Conservation (phyloP, 106 monocot species). For the Agapanthus africanus region DNA sequence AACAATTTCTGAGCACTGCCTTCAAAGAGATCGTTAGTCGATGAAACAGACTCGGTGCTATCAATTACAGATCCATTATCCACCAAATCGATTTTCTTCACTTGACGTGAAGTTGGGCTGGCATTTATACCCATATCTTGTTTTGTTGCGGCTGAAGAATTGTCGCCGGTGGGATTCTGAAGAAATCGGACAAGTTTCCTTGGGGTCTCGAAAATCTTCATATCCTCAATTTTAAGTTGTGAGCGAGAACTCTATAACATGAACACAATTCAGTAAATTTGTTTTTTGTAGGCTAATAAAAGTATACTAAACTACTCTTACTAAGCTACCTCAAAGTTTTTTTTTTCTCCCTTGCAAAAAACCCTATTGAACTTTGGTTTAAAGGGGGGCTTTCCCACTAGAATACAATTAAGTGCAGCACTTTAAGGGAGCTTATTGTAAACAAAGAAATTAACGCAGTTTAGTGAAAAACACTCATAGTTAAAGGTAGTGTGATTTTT, state of each 20-base stretch:
- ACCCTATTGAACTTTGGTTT: no score
- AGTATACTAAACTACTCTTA: no score
- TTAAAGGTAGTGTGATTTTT: no score
- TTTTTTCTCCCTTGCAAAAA: no score
- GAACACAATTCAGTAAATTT: no score
- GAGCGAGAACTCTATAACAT: conserved; percentile 26
- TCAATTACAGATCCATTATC: conserved; percentile 5
- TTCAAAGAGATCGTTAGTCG: conserved; percentile 22
- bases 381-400: no score
- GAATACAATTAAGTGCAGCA: no score
- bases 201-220: conserved; percentile 61
- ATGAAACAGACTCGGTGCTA: conserved; percentile 58
- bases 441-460: no score
- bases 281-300: no score
- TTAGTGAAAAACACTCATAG: no score
- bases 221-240: conserved; percentile 35
- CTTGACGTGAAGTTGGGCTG: conserved; percentile 19
- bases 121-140: not conserved
- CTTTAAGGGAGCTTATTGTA: no score
- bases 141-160: conserved; percentile 13
- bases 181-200: conserved; percentile 71
- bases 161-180: conserved; percentile 39
- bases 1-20: not conserved
- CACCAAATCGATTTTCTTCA: not conserved
- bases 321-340: no score